A percentile compares a stretch with the other conserved stretches of the same genome.
Conservation (phyloP, 306 rosid genomes). For the Benincasa hispida region DNA sequence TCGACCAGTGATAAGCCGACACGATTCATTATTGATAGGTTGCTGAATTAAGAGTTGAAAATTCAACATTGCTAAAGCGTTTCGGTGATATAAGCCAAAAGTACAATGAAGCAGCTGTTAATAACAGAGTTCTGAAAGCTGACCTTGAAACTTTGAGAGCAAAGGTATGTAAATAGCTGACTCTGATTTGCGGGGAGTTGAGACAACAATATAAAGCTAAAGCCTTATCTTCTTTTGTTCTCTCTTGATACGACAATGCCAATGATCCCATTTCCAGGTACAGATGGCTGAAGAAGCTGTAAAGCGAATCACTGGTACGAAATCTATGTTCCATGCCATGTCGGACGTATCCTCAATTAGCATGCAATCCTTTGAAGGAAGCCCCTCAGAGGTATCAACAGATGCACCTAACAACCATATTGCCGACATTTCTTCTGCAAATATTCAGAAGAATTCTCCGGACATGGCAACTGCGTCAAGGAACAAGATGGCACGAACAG, state of each 20-base stretch:
- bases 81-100: conserved; percentile 50
- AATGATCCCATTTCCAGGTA: conserved; percentile 27
- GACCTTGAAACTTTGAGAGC: conserved; percentile 89
- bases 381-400: conserved; percentile 64
- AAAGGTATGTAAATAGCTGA: conserved; percentile 33
- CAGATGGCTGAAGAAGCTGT: conserved; percentile 76
- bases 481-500: conserved; percentile 36
- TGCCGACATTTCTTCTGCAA: conserved; percentile 37
- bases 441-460: conserved; percentile 28
- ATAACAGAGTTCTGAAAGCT: conserved; percentile 84
- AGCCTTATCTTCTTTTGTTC: not conserved
- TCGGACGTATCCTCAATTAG: conserved; percentile 41
- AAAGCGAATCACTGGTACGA: conserved; percentile 54
- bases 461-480: conserved; percentile 13
- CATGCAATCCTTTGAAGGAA: conserved; percentile 45
- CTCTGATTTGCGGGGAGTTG: not conserved
- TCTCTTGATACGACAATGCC: not conserved
- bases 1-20: not conserved
- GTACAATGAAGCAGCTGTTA: conserved; percentile 57
- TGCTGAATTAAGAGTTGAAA: conserved; percentile 69
- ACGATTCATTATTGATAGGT: conserved; percentile 32
- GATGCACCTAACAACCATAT: conserved; percentile 27
- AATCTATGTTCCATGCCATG: conserved; percentile 33
- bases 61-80: conserved; percentile 61
- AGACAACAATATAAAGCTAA: not conserved